These are phyloP conservation scores for Cnidoscolus chayamansa DNA, from an alignment of 441 rosid genomes.

Conservation along the genomic window DNA sequence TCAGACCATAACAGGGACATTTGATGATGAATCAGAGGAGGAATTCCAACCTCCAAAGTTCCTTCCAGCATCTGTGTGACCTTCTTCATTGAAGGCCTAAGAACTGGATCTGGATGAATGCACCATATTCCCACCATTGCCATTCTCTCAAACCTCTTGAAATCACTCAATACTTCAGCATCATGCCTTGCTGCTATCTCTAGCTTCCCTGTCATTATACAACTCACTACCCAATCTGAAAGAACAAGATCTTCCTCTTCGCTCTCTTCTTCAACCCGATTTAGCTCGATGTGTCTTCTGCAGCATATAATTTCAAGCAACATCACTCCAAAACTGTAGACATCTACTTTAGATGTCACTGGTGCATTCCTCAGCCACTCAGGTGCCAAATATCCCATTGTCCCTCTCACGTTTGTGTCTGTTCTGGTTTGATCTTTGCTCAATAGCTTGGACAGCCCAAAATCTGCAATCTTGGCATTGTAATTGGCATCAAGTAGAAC, in stretches of 20 bases:
- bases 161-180: constrained; percentile 29
- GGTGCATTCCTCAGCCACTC: constrained; percentile 33
- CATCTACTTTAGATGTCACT: constrained; percentile 30
- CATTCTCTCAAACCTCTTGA: constrained; percentile 36
- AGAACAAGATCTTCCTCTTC: constrained; percentile 32
- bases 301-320: constrained; percentile 34
- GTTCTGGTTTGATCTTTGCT: constrained; percentile 31
- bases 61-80: constrained; percentile 38
- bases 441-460: constrained; percentile 33
- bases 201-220: constrained; percentile 20
- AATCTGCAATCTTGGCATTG: constrained; percentile 30
- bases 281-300: constrained; percentile 33
- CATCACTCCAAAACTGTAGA: constrained; percentile 33
- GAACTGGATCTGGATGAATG: constrained; percentile 29
- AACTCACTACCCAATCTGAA: constrained; percentile 30
- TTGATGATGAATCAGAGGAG: constrained; percentile 26
- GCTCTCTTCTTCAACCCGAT: constrained; percentile 31
- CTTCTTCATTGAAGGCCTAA: constrained; percentile 36
- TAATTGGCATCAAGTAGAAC: constrained; percentile 22
- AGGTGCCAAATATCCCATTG: constrained; percentile 33
- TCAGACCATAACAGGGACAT: not conserved
- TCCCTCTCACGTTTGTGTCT: constrained; percentile 26
- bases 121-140: constrained; percentile 41
- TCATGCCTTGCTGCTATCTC: constrained; percentile 29
- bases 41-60: constrained; percentile 23